Conservation (phyloP, 1,284 basidiomycete genomes). For the Cryptococcus sp. region DNA sequence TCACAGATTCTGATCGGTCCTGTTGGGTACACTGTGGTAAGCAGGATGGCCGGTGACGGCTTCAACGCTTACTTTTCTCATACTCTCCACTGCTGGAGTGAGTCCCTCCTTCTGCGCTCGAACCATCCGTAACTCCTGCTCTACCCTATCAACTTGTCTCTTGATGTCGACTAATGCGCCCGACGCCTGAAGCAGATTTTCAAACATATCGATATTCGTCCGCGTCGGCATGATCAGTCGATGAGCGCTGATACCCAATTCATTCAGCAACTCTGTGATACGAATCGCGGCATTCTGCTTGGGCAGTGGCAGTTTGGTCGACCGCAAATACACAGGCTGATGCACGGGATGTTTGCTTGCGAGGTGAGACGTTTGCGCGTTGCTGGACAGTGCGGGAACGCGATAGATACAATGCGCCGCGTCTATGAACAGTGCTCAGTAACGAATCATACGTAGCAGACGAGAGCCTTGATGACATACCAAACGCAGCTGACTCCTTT, state of each 20-base stretch:
- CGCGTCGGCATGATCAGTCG: constrained; percentile 89
- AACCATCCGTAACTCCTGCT: constrained; percentile 74
- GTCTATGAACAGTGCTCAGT: constrained; percentile 24
- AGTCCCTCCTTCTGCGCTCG: constrained; percentile 64
- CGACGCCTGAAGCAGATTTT: constrained; percentile 70
- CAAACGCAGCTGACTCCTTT: constrained; percentile 40
- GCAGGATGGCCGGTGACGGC: neutral
- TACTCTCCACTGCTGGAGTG: constrained; percentile 28
- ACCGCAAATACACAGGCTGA: constrained; percentile 73
- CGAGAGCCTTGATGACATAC: constrained; percentile 16
- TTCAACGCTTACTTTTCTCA: constrained; percentile 20
- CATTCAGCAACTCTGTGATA: constrained; percentile 69
- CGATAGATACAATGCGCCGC: constrained; percentile 49
- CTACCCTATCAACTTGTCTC: constrained; percentile 78
- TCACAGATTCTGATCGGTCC: constrained; percentile 33
- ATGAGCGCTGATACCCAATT: constrained; percentile 70
- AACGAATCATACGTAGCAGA: neutral
- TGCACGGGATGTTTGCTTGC: constrained; percentile 56
- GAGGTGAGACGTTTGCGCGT: constrained; percentile 36
- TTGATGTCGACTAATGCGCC: constrained; percentile 78
- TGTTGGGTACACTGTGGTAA: constrained; percentile 1
- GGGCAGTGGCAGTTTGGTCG: constrained; percentile 74
- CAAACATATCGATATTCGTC: constrained; percentile 70
- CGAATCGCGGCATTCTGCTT: constrained; percentile 71
- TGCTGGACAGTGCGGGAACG: constrained; percentile 23